Evolutionary conservation across 306 rosid species (phyloP), one percentile per base, ranked within the genome.

Genomic region (Cercis canadensis): DNA sequence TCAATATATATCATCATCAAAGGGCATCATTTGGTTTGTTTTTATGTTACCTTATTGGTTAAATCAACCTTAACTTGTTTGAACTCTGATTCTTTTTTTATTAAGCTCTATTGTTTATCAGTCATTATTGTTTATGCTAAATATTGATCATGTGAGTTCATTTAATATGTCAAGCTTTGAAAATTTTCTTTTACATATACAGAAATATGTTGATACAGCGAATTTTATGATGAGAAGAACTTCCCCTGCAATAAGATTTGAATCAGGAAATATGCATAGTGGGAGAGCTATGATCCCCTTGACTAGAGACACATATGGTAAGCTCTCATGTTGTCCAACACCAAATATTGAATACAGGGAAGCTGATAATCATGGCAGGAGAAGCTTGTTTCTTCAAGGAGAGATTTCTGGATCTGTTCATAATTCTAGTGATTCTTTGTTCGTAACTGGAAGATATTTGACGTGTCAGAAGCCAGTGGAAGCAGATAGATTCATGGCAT

Each of bases 231-330:
- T 13, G 50, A 55, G 45, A 53, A 49, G 55, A 57, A 67, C 36
- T 17, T 33, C 74, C 10, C 53, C 76, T 71, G 21, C 58, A 21
- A 11, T 65, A 31, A 72, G 61, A 45, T 51, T 75, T 61, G 76
- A 44, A 61, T 51, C 66, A 45, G 76, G 34, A 56, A 10, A 53
- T 54, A 57, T 24, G 17, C 66, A 78, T 54, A 36, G 59, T 0
- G 69, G 66, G 58, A 73, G n/a, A 40, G 69, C 57, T 40, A 33
- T 74, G 24, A 62, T 58, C 11, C 89, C 84, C 34, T 57, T 80
- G 57, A 21, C 34, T 62, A 56, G 77, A 65, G 80, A 33, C 51
- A 19, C 50, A 17, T 31, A 31, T 68, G 72, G 80, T 1, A 67
- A 57, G 59, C 57, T 72, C 57, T 62, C 80, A 7, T 65, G 65